phyloP scores from a whole-genome alignment of 208 protist species.

The Histomonas meleagridis region DNA sequence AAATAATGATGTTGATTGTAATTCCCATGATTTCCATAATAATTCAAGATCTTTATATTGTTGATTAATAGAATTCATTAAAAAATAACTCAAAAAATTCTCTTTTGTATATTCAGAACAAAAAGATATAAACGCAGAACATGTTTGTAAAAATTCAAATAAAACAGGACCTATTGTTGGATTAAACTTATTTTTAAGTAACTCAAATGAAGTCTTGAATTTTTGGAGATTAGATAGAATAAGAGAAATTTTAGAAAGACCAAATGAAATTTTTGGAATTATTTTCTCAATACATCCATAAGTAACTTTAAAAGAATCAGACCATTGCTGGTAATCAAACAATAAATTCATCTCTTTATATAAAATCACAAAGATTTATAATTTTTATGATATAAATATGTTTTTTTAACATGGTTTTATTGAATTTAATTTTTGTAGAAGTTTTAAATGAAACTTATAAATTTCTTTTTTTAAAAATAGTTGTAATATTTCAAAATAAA shows the following conservation, averaged over 20 bases:
- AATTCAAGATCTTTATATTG: not conserved
- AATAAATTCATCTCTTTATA: no score
- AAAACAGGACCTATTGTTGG: not conserved
- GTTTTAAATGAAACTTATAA: no score
- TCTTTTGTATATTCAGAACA: not conserved
- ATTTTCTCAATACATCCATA: not conserved
- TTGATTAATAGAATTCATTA: not conserved
- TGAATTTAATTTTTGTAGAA: no score
- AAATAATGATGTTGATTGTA: not conserved
- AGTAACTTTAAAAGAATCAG: not conserved
- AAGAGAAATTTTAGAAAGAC: not conserved
- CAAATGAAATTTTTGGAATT: not conserved
- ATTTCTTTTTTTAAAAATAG: no score
- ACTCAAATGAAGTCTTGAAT: not conserved
- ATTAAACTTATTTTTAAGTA: not conserved
- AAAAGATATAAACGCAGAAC: not conserved
- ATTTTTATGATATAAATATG: no score
- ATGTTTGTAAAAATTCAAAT: slow-evolving; percentile 1
- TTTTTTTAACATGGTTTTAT: no score
- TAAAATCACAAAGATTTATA: no score
- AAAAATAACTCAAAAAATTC: not conserved
- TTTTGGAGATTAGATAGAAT: not conserved
- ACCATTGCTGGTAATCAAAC: no score
- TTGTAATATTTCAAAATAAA: no score
- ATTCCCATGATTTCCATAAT: not conserved